Evolutionary conservation across 495 filamentous ascomycete species (phyloP).

Genomic region (Penicillium herquei): DNA sequence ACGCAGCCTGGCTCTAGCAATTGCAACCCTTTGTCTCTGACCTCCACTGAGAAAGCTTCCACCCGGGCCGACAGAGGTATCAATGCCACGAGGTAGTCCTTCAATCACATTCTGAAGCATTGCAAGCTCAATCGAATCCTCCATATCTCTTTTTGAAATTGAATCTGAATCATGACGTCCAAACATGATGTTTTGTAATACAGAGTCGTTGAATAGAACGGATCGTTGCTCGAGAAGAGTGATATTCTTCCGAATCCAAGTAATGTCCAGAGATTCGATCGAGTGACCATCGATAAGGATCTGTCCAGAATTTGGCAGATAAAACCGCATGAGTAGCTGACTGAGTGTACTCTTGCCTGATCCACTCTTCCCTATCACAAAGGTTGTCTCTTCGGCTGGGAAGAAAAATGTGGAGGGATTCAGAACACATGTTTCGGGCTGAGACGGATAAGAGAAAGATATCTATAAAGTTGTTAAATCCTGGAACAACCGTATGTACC

Average conservation of each 20-base stretch:
- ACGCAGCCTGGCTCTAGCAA: slow-evolving; percentile 75
- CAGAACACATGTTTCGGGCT: slow-evolving; percentile 61
- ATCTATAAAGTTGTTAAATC: slow-evolving; percentile 41
- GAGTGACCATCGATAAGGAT: slow-evolving; percentile 67
- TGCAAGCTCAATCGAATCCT: slow-evolving; percentile 56
- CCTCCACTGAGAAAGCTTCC: slow-evolving; percentile 80
- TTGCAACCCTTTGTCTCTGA: slow-evolving; percentile 73
- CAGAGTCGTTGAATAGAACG: slow-evolving; percentile 79
- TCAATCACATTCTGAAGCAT: slow-evolving; percentile 71
- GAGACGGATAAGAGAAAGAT: slow-evolving; percentile 81
- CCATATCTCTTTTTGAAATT: slow-evolving; percentile 54
- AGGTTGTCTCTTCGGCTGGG: slow-evolving; percentile 68
- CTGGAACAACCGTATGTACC: background rate
- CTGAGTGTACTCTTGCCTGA: slow-evolving; percentile 92
- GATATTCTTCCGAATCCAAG: slow-evolving; percentile 77
- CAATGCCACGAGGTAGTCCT: slow-evolving; percentile 67
- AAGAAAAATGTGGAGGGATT: slow-evolving; percentile 64
- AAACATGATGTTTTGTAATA: slow-evolving; percentile 78
- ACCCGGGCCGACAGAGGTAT: slow-evolving; percentile 70
- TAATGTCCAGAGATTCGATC: slow-evolving; percentile 59
- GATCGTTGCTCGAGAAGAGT: slow-evolving; percentile 83
- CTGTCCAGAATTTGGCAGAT: slow-evolving; percentile 61
- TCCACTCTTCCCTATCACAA: slow-evolving; percentile 82
- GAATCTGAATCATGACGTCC: slow-evolving; percentile 52
- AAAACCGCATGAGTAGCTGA: slow-evolving; percentile 76